Evolutionary conservation across 192 early-diverging fungal genomes (phyloP).

Genomic region (Chytriomyces sp.): DNA sequence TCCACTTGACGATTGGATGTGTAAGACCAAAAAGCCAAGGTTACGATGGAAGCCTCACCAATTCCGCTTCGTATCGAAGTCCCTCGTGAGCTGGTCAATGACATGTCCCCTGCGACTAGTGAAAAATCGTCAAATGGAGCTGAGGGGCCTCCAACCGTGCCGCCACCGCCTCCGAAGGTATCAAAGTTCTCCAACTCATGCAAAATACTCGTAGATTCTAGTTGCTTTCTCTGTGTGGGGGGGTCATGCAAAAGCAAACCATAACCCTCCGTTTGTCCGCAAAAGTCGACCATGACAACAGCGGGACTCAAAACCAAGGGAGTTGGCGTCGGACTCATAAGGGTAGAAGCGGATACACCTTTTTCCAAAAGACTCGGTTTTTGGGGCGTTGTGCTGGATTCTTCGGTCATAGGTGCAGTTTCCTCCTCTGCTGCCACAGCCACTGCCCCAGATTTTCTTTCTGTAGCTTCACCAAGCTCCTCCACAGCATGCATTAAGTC

Average conservation of each 20-base stretch:
- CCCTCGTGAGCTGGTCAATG: not conserved
- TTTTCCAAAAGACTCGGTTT: not conserved
- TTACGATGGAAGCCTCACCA: not conserved
- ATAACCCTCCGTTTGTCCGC: not conserved
- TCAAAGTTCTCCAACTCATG: constrained; percentile 4
- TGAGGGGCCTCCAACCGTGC: not conserved
- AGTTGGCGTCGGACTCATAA: not conserved
- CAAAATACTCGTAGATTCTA: not conserved
- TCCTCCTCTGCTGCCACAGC: no score
- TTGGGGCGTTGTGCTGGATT: not conserved
- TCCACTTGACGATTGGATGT: not conserved
- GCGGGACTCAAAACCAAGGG: no score
- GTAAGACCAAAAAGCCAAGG: not conserved
- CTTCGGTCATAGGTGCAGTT: no score
- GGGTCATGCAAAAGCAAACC: no score
- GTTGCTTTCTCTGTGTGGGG: no score
- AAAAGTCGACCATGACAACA: constrained; percentile 18
- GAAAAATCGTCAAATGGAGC: not conserved
- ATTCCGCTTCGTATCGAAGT: not conserved
- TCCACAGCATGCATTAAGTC: not conserved
- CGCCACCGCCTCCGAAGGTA: not conserved
- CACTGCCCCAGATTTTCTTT: no score
- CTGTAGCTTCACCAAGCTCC: no score
- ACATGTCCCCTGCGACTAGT: not conserved
- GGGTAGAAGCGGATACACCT: not conserved